A percentile compares a stretch with the other conserved stretches of the same genome.
Conservation (phyloP, 495 filamentous ascomycete genomes). For the Annulohypoxylon moriforme region DNA sequence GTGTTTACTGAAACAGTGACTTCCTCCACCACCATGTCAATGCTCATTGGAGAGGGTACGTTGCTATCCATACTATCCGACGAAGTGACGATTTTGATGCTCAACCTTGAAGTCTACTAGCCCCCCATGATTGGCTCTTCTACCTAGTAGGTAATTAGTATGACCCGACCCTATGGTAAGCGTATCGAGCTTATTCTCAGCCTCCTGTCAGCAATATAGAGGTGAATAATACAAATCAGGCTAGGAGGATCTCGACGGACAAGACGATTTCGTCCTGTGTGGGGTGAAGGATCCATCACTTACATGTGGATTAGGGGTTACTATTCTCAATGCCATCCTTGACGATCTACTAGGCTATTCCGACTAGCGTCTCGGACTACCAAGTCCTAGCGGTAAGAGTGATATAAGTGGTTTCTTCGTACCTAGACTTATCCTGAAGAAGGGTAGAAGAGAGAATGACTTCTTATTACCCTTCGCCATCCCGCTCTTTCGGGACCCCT, state of each 20-base stretch:
- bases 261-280: slow-evolving; percentile 1
- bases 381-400: slow-evolving; percentile 15
- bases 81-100: not conserved
- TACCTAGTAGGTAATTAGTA: slow-evolving; percentile 7
- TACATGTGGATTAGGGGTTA: slow-evolving; percentile 8
- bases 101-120: not conserved
- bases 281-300: slow-evolving; percentile 29
- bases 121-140: not conserved
- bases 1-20: not conserved
- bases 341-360: slow-evolving; percentile 21
- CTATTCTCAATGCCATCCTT: slow-evolving; percentile 15
- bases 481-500: not conserved
- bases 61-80: not conserved
- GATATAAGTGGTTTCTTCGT: slow-evolving; percentile 26
- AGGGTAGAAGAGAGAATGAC: slow-evolving; percentile 8
- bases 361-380: slow-evolving; percentile 24
- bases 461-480: slow-evolving; percentile 8
- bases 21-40: not conserved
- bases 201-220: not conserved
- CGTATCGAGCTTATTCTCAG: not conserved
- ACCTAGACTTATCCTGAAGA: not conserved
- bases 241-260: not conserved
- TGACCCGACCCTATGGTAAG: slow-evolving; percentile 21
- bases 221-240: slow-evolving; percentile 2
- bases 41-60: slow-evolving; percentile 6